Evolutionary conservation across 2,329 filamentous ascomycete species (phyloP), one percentile per base, ranked within the genome.

Genomic region (Calcarisporium arbuscula): DNA sequence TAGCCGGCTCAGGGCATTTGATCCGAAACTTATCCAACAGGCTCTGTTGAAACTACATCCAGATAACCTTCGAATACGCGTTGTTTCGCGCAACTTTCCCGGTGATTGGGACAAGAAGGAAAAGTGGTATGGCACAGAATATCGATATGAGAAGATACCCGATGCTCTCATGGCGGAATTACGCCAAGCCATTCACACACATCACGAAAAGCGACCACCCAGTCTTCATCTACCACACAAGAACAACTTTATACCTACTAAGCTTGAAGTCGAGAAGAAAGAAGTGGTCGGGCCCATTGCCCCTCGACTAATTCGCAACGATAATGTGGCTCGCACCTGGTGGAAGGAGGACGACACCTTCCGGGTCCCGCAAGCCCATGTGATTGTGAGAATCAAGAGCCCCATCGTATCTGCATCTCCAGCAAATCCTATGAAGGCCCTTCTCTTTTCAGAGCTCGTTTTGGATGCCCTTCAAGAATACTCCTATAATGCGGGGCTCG

Each of bases 301-400:
- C 1, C 92, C 92, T 0, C 82, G 80, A 41, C 69, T 96, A 16
- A 82, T 98, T 42, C 80, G 89, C 46, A 87, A 94, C 49, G 90
- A 95, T 47, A 70, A 80, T 6, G 66, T 79, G 20, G 79, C 85
- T 1, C 79, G 89, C 20, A 82, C 85, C 3, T 98, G 92, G 92
- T 95, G 81, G 68, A 96, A 96, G 68, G 96, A 96, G 62, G 92
- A 96, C 51, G 92, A 96, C 49, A 88, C 82, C 1, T 98, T 95
- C 61, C 96, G 90, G 89, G 90, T 96, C 9, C 92, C 92, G 7
- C 94, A 94, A 58, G 90, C 85, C 5, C 92, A 87, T 39, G 67
- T 96, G n/a, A 76, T 88, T 46, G 76, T 94, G 44, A 86, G 81
- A 46, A 71, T 94, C 46, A 77, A 81, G 48, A 94, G 82, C 39